phyloP scores from a whole-genome alignment of 352 stramenopile species.

The Phytophthora capsici region DNA sequence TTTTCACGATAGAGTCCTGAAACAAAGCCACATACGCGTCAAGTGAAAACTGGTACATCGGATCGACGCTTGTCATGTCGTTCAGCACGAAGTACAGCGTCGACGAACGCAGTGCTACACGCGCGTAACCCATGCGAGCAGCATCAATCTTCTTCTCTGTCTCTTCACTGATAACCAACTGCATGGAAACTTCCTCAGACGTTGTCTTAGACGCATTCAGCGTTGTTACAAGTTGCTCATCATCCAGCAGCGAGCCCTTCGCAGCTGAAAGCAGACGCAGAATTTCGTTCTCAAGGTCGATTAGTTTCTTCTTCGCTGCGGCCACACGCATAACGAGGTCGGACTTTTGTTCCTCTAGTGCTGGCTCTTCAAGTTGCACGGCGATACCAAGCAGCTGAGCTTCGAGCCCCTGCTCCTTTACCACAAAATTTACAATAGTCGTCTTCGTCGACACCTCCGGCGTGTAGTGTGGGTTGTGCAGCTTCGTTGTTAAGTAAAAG shows the following conservation, averaged over 20 bases:
- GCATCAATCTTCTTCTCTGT: conserved; percentile 96
- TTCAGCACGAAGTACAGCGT: conserved; percentile 97
- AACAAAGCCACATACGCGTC: conserved; percentile 96
- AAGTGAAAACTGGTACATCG: conserved; percentile 98
- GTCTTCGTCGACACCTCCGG: conserved; percentile 96
- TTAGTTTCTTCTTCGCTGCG: conserved; percentile 94
- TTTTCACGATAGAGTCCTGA: conserved; percentile 93
- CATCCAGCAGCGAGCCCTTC: conserved; percentile 94
- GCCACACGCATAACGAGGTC: conserved; percentile 92
- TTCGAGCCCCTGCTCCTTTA: conserved; percentile 95
- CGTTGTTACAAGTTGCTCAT: conserved; percentile 95
- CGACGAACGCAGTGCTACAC: conserved; percentile 92
- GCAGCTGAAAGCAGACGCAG: conserved; percentile 90
- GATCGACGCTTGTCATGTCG: conserved; percentile 94
- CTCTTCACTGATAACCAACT: conserved; percentile 94
- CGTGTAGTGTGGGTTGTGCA: conserved; percentile 96
- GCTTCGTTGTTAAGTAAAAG: conserved; percentile 97
- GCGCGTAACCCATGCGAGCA: conserved; percentile 93
- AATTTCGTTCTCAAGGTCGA: conserved; percentile 97
- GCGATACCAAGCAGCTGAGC: conserved; percentile 95
- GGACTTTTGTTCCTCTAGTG: conserved; percentile 95
- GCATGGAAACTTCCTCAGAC: conserved; percentile 93
- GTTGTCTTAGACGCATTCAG: conserved; percentile 95
- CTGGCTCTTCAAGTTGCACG: conserved; percentile 94
- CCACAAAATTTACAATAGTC: conserved; percentile 97